Evolutionary conservation across 2,329 filamentous ascomycete genomes (phyloP).

Genomic region (Fusarium neocosmosporiellum): DNA sequence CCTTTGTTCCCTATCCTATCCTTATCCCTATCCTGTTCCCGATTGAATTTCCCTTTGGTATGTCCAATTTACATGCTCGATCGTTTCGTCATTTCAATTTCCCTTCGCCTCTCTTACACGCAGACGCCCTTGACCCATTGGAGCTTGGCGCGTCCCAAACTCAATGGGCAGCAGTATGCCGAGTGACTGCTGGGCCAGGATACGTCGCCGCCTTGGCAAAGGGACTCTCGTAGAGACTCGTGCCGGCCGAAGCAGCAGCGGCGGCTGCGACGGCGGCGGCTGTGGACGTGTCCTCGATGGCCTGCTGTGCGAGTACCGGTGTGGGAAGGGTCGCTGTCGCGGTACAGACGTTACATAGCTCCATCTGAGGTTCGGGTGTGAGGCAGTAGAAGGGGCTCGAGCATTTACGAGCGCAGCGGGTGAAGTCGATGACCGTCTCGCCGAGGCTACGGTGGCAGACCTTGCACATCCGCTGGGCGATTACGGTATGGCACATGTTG

Average conservation of each 20-base stretch:
- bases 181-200: conserved; percentile 22
- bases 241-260: conserved; percentile 15
- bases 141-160: neutral
- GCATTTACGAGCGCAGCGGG: conserved; percentile 45
- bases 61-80: conserved; percentile 23
- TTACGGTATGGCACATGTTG: conserved; percentile 46
- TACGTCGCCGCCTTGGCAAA: conserved; percentile 31
- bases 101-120: conserved; percentile 24
- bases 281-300: conserved; percentile 20
- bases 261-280: conserved; percentile 17
- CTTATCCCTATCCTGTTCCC: neutral
- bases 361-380: conserved; percentile 43
- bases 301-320: conserved; percentile 43
- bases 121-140: conserved; percentile 9
- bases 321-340: conserved; percentile 34
- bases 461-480: conserved; percentile 46
- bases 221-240: conserved; percentile 32
- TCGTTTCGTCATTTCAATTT: conserved; percentile 35
- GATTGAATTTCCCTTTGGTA: conserved; percentile 10
- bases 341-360: conserved; percentile 41
- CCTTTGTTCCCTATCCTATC: conserved; percentile 16
- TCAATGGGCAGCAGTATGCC: conserved; percentile 26
- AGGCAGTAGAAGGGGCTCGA: conserved; percentile 46
- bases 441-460: conserved; percentile 42
- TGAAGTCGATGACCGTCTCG: conserved; percentile 46